Conservation (phyloP, 805 yeast genomes). For the Teunomyces atbi region DNA sequence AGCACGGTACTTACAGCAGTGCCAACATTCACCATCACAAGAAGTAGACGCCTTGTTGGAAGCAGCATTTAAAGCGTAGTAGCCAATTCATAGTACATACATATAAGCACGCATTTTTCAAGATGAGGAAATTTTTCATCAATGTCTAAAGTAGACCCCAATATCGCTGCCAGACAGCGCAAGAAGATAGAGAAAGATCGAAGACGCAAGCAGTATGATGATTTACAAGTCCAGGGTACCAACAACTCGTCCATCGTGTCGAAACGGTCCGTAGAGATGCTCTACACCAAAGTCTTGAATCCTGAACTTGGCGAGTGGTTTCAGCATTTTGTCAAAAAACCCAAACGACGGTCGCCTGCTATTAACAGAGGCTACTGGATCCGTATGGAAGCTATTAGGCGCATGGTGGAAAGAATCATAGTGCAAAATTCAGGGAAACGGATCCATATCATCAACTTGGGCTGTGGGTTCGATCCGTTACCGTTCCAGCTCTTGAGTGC, state of each 20-base stretch:
- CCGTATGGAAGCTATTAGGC: conserved; percentile 67
- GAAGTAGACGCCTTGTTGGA: conserved; percentile 27
- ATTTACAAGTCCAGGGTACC: conserved; percentile 76
- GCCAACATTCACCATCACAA: conserved; percentile 26
- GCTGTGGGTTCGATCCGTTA: conserved; percentile 67
- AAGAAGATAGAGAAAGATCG: conserved; percentile 43
- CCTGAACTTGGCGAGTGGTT: conserved; percentile 50
- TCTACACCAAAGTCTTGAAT: conserved; percentile 43
- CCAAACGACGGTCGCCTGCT: conserved; percentile 71
- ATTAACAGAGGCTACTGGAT: conserved; percentile 84
- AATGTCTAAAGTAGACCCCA: conserved; percentile 8
- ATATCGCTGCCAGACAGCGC: conserved; percentile 23
- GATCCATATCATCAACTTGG: conserved; percentile 60
- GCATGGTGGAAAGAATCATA: conserved; percentile 49
- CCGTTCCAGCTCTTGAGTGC: conserved; percentile 40
- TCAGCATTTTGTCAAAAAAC: conserved; percentile 62
- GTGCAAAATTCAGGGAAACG: conserved; percentile 17
- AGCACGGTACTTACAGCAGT: conserved; percentile 44
- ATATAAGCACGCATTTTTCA: no score
- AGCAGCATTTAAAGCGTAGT: conserved; percentile 22
- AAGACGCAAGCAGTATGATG: conserved; percentile 51
- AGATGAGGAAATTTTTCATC: no score
- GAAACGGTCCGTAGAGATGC: conserved; percentile 71
- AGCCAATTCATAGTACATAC: background rate
- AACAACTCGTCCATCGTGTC: conserved; percentile 82